Evolutionary conservation across 805 yeast genomes (phyloP).

Genomic region (Zygosaccharomyces bailii): DNA sequence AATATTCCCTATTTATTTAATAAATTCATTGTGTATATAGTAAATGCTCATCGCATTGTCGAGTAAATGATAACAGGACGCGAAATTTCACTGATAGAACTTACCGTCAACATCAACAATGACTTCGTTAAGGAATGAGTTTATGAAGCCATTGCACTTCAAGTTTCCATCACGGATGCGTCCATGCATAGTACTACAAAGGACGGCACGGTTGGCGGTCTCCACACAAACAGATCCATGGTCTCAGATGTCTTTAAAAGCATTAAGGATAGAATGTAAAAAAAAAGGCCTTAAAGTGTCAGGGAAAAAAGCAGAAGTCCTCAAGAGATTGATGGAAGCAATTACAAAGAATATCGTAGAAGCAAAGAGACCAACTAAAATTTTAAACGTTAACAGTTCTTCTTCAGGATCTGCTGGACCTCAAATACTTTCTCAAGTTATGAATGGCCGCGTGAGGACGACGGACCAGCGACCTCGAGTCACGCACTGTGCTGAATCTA

Average conservation of each 20-base stretch:
- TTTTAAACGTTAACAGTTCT: too few relatives aligned
- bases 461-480: too few relatives aligned
- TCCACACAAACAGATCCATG: slow-evolving; percentile 1
- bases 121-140: too few relatives aligned
- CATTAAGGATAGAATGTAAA: slow-evolving; percentile 57
- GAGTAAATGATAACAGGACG: slow-evolving; percentile 1
- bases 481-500: background rate
- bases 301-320: slow-evolving; percentile 60
- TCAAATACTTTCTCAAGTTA: too few relatives aligned
- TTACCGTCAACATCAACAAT: background rate
- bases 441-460: too few relatives aligned
- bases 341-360: background rate
- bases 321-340: slow-evolving; percentile 31
- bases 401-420: too few relatives aligned
- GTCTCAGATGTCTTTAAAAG: slow-evolving; percentile 46
- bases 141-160: too few relatives aligned
- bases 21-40: slow-evolving; percentile 3
- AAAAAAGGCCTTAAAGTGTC: slow-evolving; percentile 55
- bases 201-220: background rate
- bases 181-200: background rate
- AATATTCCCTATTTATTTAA: background rate
- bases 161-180: slow-evolving; percentile 11
- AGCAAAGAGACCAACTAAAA: background rate
- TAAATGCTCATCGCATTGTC: slow-evolving; percentile 5
- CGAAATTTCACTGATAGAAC: slow-evolving; percentile 2